These are phyloP conservation scores for Amylostereum areolatum DNA, from an alignment of 1,284 basidiomycete species.

Conservation along the genomic window DNA sequence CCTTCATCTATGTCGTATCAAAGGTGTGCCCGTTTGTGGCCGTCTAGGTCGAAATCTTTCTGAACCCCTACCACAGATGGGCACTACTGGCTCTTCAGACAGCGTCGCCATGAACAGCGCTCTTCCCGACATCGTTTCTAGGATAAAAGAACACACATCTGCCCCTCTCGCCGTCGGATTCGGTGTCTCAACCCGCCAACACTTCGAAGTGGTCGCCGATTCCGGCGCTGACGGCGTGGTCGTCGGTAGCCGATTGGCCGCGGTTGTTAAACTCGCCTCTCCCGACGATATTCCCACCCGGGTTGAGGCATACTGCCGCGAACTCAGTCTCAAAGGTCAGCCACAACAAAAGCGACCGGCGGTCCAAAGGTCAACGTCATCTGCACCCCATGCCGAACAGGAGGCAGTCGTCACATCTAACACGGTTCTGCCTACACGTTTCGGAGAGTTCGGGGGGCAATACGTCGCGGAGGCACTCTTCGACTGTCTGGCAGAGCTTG, in stretches of 20 bases:
- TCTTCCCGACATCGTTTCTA: conserved; percentile 74
- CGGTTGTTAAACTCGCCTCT: conserved; percentile 68
- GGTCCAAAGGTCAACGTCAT: conserved; percentile 1
- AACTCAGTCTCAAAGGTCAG: conserved; percentile 61
- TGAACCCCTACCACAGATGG: conserved; percentile 63
- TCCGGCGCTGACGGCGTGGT: conserved; percentile 95
- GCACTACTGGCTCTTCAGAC: conserved; percentile 90
- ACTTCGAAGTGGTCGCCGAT: conserved; percentile 81
- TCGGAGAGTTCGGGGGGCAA: conserved; percentile 95
- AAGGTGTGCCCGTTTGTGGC: conserved; percentile 46
- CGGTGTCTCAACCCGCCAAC: conserved; percentile 88
- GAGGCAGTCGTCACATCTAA: conserved; percentile 8
- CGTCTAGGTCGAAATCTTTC: neutral
- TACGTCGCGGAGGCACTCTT: conserved; percentile 95
- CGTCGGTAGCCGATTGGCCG: conserved; percentile 84
- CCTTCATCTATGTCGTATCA: conserved; percentile 96
- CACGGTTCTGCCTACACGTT: conserved; percentile 70
- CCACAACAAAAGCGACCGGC: conserved; percentile 18
- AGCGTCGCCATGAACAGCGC: conserved; percentile 65
- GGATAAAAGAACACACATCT: conserved; percentile 66
- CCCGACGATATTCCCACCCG: conserved; percentile 45
- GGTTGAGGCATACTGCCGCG: conserved; percentile 73
- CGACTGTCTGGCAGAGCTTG: conserved; percentile 87
- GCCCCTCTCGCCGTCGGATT: conserved; percentile 95
- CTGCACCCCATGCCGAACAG: conserved; percentile 8